These are phyloP conservation scores for Omphalea diandra DNA, from an alignment of 441 rosid species.

Conservation along the genomic window DNA sequence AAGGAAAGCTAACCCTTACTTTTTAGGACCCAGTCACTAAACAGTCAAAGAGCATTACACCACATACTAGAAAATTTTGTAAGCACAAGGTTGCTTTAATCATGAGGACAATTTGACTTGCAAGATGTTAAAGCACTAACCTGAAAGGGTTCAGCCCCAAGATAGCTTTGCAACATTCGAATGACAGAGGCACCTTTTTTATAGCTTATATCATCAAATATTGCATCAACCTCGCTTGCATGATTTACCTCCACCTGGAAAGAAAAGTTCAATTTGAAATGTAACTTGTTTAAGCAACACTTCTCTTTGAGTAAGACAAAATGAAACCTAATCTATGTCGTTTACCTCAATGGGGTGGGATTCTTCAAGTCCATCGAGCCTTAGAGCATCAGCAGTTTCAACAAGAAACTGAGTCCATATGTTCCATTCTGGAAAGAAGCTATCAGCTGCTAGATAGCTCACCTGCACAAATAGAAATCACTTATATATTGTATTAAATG, in stretches of 20 bases:
- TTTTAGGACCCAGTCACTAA: neutral
- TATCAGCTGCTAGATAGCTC: slow-evolving; percentile 90
- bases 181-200: slow-evolving; percentile 89
- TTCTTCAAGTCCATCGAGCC: slow-evolving; percentile 88
- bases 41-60: too few species aligned
- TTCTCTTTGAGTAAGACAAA: neutral
- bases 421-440: slow-evolving; percentile 93
- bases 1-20: neutral
- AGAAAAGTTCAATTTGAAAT: slow-evolving; percentile 17
- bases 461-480: slow-evolving; percentile 52
- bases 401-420: slow-evolving; percentile 96
- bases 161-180: too few species aligned
- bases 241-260: too few species aligned
- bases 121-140: slow-evolving; percentile 35
- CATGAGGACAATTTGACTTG: neutral
- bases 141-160: slow-evolving; percentile 91
- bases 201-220: slow-evolving; percentile 91
- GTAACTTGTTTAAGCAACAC: neutral
- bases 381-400: slow-evolving; percentile 74
- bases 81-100: neutral
- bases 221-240: slow-evolving; percentile 79
- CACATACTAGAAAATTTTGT: too few species aligned
- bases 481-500: slow-evolving; percentile 1
- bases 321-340: neutral
- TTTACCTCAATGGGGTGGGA: too few species aligned